phyloP scores from a whole-genome alignment of 2,329 filamentous ascomycete species.

The Aspergillus japonicus region DNA sequence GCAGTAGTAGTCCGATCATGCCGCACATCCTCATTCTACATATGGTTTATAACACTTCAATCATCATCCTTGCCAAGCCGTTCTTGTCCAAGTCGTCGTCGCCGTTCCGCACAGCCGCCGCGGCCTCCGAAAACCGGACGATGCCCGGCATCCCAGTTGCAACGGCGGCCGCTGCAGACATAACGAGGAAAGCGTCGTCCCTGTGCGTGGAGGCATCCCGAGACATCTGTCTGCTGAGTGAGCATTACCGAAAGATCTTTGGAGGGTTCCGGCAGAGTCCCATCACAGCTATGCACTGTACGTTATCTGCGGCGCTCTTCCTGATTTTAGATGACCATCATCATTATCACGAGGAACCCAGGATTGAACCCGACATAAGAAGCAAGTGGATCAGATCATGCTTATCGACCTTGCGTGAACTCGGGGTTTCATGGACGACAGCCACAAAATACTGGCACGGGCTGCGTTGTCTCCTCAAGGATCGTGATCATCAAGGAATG shows the following conservation, averaged over 20 bases:
- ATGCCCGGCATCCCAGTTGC: neutral
- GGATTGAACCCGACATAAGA: neutral
- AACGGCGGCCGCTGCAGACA: neutral
- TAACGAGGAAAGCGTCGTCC: conserved; percentile 9
- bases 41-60: conserved; percentile 38
- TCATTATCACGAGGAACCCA: no score
- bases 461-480: no score
- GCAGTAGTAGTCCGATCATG: conserved; percentile 11
- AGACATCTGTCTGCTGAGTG: conserved; percentile 25
- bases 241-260: conserved; percentile 35
- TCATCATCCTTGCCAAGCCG: conserved; percentile 34
- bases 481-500: no score
- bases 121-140: no score
- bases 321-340: neutral
- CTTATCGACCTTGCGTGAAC: neutral
- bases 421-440: neutral
- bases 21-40: conserved; percentile 34
- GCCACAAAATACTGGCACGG: neutral
- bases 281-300: conserved; percentile 38
- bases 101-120: neutral
- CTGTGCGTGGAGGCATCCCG: conserved; percentile 25
- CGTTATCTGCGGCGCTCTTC: conserved; percentile 31
- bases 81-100: conserved; percentile 17
- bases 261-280: conserved; percentile 37
- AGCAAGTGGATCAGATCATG: neutral